Evolutionary conservation across 169 alveolate species (phyloP).

Genomic region (Cryptosporidium ubiquitum): DNA sequence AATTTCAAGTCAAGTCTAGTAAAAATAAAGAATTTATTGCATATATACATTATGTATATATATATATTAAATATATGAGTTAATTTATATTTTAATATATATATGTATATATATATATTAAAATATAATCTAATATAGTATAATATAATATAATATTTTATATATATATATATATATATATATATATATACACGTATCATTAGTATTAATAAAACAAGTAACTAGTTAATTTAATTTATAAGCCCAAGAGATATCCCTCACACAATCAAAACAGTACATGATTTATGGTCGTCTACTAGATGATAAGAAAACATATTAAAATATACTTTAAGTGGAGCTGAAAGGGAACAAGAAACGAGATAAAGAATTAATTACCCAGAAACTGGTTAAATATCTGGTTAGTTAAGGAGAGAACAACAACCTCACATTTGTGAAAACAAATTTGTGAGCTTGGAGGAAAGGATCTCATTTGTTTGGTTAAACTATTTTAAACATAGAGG

Average conservation of each 20-base stretch:
- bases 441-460: not conserved
- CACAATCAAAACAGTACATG: slow-evolving; percentile 48
- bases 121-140: not conserved
- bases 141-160: not conserved
- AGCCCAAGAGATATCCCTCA: slow-evolving; percentile 16
- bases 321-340: slow-evolving; percentile 1
- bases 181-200: not conserved
- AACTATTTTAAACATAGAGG: not conserved
- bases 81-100: not conserved
- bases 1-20: slow-evolving; percentile 11
- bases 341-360: not conserved
- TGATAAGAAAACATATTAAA: slow-evolving; percentile 7
- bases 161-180: slow-evolving; percentile 1
- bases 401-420: not conserved
- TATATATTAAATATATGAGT: slow-evolving; percentile 2
- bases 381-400: not conserved
- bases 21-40: not conserved
- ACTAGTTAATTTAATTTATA: slow-evolving; percentile 2
- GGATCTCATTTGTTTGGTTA: not conserved
- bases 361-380: not conserved
- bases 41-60: slow-evolving; percentile 1
- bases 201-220: slow-evolving; percentile 24
- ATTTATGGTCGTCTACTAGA: slow-evolving; percentile 43
- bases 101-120: not conserved
- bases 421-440: slow-evolving; percentile 1